These are phyloP conservation scores for Ceratocystis harringtonii DNA, from an alignment of 2,329 filamentous ascomycete genomes.

Conservation along the genomic window DNA sequence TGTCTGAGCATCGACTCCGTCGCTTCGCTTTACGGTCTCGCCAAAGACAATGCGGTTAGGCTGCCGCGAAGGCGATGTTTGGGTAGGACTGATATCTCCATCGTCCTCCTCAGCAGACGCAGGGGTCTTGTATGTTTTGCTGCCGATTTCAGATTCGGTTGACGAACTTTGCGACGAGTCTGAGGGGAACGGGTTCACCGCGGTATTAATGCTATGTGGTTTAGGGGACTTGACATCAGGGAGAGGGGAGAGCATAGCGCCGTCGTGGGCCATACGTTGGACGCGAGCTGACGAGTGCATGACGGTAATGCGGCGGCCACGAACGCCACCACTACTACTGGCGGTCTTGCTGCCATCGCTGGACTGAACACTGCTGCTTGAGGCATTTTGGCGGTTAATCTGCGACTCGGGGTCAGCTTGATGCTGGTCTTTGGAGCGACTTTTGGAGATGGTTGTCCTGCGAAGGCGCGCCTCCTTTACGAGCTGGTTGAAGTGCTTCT, in stretches of 20 bases:
- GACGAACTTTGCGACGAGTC: slow-evolving; percentile 8
- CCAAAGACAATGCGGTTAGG: slow-evolving; percentile 46
- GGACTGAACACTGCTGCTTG: slow-evolving; percentile 5
- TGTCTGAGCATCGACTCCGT: slow-evolving; percentile 29
- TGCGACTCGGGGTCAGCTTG: slow-evolving; percentile 21
- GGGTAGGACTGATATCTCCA: slow-evolving; percentile 10
- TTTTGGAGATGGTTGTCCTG: slow-evolving; percentile 48
- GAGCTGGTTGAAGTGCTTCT: slow-evolving; percentile 81
- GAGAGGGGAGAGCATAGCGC: slow-evolving; percentile 25
- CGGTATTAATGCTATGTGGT: slow-evolving; percentile 26
- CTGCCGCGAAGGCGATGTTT: slow-evolving; percentile 1
- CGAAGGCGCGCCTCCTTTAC: slow-evolving; percentile 55
- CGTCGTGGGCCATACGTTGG: slow-evolving; percentile 46
- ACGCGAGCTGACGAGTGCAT: slow-evolving; percentile 42
- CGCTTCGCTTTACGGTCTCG: slow-evolving; percentile 46
- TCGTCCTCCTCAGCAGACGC: slow-evolving; percentile 5
- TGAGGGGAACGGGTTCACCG: slow-evolving; percentile 17
- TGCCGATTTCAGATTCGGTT: slow-evolving; percentile 8
- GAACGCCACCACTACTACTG: slow-evolving; percentile 37
- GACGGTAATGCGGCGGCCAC: slow-evolving; percentile 50
- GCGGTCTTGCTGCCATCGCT: background rate
- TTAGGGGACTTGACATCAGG: slow-evolving; percentile 21
- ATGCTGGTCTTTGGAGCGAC: slow-evolving; percentile 25
- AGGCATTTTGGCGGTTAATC: slow-evolving; percentile 17
- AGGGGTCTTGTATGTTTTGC: slow-evolving; percentile 7